These are phyloP conservation scores for Candida pini DNA, from an alignment of 805 yeast genomes.

Conservation along the genomic window DNA sequence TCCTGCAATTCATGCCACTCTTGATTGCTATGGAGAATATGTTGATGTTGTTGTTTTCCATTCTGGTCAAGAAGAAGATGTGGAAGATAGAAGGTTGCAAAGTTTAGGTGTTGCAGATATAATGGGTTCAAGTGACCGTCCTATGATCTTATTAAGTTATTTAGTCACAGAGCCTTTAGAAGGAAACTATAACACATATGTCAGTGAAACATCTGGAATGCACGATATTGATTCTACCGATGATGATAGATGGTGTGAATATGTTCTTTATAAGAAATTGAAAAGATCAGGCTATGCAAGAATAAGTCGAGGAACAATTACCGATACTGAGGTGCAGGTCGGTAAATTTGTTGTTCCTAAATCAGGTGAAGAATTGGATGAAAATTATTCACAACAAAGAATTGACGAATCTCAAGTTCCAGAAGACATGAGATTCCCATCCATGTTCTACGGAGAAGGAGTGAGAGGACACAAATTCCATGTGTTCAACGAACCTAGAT, in stretches of 20 bases:
- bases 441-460: constrained; percentile 78
- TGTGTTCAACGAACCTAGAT: constrained; percentile 91
- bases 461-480: constrained; percentile 91
- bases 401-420: constrained; percentile 53
- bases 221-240: constrained; percentile 89
- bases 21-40: constrained; percentile 79
- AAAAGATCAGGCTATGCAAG: constrained; percentile 92
- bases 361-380: constrained; percentile 16
- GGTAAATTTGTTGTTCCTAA: constrained; percentile 74
- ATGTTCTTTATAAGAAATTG: constrained; percentile 80
- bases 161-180: constrained; percentile 80
- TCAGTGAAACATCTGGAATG: constrained; percentile 79
- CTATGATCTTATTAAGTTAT: constrained; percentile 83
- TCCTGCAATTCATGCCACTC: constrained; percentile 95
- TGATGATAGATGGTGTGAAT: constrained; percentile 99
- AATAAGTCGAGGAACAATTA: constrained; percentile 85
- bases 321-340: constrained; percentile 94
- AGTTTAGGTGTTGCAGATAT: constrained; percentile 67
- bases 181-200: constrained; percentile 91
- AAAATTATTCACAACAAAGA: constrained; percentile 33
- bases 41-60: constrained; percentile 97
- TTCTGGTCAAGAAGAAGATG: constrained; percentile 97
- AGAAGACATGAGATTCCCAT: constrained; percentile 68
- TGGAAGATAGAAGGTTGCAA: constrained; percentile 86
- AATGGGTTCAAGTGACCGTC: constrained; percentile 78